Evolutionary conservation across 805 yeast species (phyloP).

Genomic region (Ogataea sp.): DNA sequence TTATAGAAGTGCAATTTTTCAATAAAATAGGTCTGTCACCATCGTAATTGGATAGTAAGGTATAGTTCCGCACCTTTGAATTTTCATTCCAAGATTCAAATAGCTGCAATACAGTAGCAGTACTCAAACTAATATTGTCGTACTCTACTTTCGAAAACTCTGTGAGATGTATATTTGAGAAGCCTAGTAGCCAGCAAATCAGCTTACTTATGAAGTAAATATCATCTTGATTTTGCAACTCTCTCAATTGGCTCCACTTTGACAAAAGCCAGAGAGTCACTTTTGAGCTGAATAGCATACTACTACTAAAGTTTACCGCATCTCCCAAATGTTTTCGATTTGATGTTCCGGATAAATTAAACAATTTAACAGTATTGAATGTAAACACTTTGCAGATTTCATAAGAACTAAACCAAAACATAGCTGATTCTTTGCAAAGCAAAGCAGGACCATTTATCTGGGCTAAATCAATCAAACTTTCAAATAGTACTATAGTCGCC

Average conservation of each 20-base stretch:
- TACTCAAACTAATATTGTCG: too few species aligned
- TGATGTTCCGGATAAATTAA: conserved; percentile 14
- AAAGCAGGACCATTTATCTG: conserved; percentile 54
- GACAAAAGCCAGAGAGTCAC: neutral
- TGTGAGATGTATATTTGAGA: too few species aligned
- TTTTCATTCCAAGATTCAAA: too few species aligned
- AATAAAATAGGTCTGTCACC: too few species aligned
- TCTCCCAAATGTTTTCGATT: neutral
- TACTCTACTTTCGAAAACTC: too few species aligned
- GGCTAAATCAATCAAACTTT: conserved; percentile 42
- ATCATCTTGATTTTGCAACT: neutral
- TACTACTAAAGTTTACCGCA: neutral
- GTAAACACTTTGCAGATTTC: conserved; percentile 24
- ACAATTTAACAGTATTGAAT: conserved; percentile 16
- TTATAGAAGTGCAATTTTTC: too few species aligned
- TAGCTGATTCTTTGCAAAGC: conserved; percentile 37
- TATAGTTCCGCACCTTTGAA: too few species aligned
- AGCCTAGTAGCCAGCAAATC: neutral
- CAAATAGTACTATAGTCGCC: conserved; percentile 36
- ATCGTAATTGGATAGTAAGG: too few species aligned
- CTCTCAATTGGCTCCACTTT: neutral
- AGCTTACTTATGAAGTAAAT: neutral
- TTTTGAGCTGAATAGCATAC: neutral
- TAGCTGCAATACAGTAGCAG: too few species aligned
- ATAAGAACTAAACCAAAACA: conserved; percentile 45